Evolutionary conservation across 225 moss, liverwort and hornwort species (phyloP), one percentile per base, ranked within the genome.

Genomic region (Takakia lepidozioides): DNA sequence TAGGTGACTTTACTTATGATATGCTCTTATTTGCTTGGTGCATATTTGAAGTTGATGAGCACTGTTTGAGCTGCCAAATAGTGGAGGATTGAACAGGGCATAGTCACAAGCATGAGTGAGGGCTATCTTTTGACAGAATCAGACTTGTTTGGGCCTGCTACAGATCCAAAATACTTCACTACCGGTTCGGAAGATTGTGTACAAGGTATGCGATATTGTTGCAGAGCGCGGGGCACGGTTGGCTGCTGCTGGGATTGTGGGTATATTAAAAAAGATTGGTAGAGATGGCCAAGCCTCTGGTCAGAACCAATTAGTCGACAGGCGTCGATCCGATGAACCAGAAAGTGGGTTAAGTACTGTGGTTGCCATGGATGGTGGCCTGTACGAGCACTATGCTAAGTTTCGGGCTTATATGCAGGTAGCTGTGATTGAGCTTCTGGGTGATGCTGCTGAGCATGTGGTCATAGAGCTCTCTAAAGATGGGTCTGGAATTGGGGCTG

Each of bases 401-500:
- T 92, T 80, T 65, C 71, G 84, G 19, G 79, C 66, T 5, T 78
- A 92, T 46, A 79, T 92, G 76, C 87, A 85, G 46, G 63, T 60
- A 14, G 92, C 80, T 27, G 75, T 81, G 27, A 73, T 55, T 30
- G 92, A 87, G 45, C 82, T 92, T 16, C 67, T 87, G 18, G 84
- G 82, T 42, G 78, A 87, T 55, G 72, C 62, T 10, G 63, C 87
- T 18, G 61, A 85, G 60, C 79, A 84, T 58, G 70, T 92, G 48
- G 56, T 74, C 21, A 75, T 92, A 24, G 74, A 87, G 63, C 65
- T 92, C 28, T 87, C 82, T 29, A 92, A 92, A 68, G 92, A 92
- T 54, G 92, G 92, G 11, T 87, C 87, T 3, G 92, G 92, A 50
- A 87, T 92, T 47, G 92, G 92, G 47, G 92, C 92, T 21, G 76